phyloP scores from a whole-genome alignment of 2,329 filamentous ascomycete genomes.

The Ascochyta koolunga region DNA sequence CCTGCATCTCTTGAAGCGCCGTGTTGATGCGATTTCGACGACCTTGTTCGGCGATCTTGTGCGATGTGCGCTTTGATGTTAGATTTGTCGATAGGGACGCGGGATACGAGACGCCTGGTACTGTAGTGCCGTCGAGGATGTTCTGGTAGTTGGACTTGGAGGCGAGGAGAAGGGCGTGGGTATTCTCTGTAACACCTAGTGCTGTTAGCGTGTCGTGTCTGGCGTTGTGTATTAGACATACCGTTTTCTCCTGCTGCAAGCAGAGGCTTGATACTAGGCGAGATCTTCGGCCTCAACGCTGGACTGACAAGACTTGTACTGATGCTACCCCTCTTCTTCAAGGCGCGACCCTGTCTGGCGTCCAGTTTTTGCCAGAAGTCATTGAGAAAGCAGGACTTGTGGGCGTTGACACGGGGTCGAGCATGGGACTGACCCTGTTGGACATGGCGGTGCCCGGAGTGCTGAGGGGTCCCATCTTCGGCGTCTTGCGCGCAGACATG shows the following conservation, averaged over 20 bases:
- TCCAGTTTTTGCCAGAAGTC: constrained; percentile 39
- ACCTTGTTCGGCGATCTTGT: constrained; percentile 97
- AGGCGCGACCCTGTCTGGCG: constrained; percentile 34
- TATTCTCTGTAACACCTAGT: constrained; percentile 59
- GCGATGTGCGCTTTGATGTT: constrained; percentile 94
- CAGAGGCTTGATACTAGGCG: constrained; percentile 90
- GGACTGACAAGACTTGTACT: constrained; percentile 75
- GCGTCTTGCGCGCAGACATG: constrained; percentile 70
- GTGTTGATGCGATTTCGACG: constrained; percentile 94
- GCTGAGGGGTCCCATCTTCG: constrained; percentile 65
- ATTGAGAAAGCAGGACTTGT: constrained; percentile 47
- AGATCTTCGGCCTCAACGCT: constrained; percentile 85
- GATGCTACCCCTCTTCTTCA: constrained; percentile 63
- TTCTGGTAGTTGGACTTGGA: constrained; percentile 99
- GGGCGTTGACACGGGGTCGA: constrained; percentile 60
- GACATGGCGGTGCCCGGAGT: constrained; percentile 48
- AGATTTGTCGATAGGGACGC: constrained; percentile 90
- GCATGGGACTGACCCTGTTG: constrained; percentile 56
- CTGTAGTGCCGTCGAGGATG: constrained; percentile 88
- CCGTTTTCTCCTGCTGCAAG: constrained; percentile 68
- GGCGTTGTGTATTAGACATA: constrained; percentile 46
- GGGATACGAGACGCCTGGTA: constrained; percentile 89
- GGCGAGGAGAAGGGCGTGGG: constrained; percentile 76
- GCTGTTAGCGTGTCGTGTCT: constrained; percentile 16
- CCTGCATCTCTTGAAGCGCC: constrained; percentile 88